phyloP scores from a whole-genome alignment of 441 rosid genomes.

The Mallotus repandus region DNA sequence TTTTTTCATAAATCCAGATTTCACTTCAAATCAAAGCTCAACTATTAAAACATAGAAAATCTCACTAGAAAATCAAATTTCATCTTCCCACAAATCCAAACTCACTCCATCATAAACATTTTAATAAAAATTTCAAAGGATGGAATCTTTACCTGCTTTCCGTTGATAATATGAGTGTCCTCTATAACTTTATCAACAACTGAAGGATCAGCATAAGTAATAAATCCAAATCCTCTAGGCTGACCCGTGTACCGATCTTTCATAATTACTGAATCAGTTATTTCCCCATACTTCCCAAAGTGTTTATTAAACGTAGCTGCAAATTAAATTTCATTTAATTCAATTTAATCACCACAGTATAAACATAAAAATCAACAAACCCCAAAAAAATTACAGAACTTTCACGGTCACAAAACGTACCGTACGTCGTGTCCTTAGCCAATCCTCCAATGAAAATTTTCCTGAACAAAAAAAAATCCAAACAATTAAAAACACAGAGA shows the following conservation, averaged over 20 bases:
- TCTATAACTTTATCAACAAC: slow-evolving; percentile 87
- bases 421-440: slow-evolving; percentile 71
- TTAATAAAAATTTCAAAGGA: not conserved
- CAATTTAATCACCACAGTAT: not conserved
- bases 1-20: not conserved
- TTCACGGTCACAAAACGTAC: slow-evolving; percentile 32
- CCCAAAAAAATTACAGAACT: not conserved
- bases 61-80: too few relatives aligned
- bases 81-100: not conserved
- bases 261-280: slow-evolving; percentile 85
- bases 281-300: slow-evolving; percentile 85
- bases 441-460: slow-evolving; percentile 93
- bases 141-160: slow-evolving; percentile 56
- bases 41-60: not conserved
- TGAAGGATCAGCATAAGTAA: slow-evolving; percentile 82
- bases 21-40: not conserved
- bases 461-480: slow-evolving; percentile 35
- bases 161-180: slow-evolving; percentile 69
- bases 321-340: not conserved
- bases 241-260: slow-evolving; percentile 82
- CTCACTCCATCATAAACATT: not conserved
- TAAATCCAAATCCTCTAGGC: slow-evolving; percentile 94
- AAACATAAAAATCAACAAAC: not conserved
- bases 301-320: slow-evolving; percentile 73
- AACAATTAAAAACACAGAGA: not conserved